These are phyloP conservation scores for Colletotrichum sp. DNA, from an alignment of 2,329 filamentous ascomycete species.

Conservation along the genomic window DNA sequence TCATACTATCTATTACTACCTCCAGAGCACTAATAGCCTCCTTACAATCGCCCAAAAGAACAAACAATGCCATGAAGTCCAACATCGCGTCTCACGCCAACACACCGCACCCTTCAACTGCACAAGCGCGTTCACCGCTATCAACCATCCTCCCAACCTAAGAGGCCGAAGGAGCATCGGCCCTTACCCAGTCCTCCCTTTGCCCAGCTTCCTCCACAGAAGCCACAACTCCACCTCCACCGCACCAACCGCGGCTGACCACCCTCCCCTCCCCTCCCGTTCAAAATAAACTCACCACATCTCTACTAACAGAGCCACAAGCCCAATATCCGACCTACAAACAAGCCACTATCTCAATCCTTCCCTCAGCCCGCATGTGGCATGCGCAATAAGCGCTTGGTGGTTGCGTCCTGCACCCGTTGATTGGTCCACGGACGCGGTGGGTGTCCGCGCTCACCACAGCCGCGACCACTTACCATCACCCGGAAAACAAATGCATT, in stretches of 20 bases:
- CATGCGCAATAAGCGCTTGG: constrained; percentile 11
- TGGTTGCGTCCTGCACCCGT: not conserved
- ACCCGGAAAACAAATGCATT: not conserved
- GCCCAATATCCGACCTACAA: not conserved
- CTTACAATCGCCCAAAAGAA: too few relatives aligned
- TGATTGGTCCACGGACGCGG: constrained; percentile 2
- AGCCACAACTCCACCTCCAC: not conserved
- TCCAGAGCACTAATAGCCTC: too few relatives aligned
- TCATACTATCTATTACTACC: too few relatives aligned
- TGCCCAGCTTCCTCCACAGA: not conserved
- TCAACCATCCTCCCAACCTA: not conserved
- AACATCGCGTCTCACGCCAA: not conserved
- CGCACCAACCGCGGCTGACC: not conserved
- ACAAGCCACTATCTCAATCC: not conserved
- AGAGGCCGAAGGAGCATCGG: rapidly evolving
- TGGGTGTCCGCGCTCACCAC: not conserved
- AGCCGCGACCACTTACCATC: not conserved
- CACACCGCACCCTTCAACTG: not conserved
- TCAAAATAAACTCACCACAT: not conserved
- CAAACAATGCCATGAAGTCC: too few relatives aligned
- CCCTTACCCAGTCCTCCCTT: not conserved
- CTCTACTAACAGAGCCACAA: not conserved
- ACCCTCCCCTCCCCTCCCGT: not conserved
- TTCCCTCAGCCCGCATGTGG: not conserved
- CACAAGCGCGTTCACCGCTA: not conserved